phyloP scores from a whole-genome alignment of 371 early-diverging fungal species.

The Cokeromyces recurvatus region DNA sequence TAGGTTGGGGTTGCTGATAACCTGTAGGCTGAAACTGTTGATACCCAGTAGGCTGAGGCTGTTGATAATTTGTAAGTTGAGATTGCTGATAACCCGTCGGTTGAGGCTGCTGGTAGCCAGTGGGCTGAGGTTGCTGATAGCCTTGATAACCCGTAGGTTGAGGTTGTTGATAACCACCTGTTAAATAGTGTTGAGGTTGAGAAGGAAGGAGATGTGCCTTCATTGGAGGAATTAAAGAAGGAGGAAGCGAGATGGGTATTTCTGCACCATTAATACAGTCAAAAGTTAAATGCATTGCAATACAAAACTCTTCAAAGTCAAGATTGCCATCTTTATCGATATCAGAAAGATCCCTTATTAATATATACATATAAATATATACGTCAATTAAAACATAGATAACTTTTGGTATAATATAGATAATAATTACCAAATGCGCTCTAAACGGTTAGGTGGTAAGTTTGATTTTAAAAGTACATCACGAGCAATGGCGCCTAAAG shows the following conservation, averaged over 20 bases:
- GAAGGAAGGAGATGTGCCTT: conserved; percentile 26
- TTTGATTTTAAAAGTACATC: conserved; percentile 71
- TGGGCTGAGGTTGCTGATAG: conserved; percentile 36
- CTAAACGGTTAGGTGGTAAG: conserved; percentile 61
- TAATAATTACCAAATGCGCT: conserved; percentile 65
- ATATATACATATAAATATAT: background rate
- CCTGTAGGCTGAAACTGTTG: conserved; percentile 38
- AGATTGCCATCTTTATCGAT: conserved; percentile 86
- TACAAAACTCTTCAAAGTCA: conserved; percentile 85
- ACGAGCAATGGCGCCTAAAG: conserved; percentile 56
- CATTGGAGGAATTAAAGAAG: conserved; percentile 14
- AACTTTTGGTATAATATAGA: background rate
- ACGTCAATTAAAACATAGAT: background rate
- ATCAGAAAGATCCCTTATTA: conserved; percentile 84
- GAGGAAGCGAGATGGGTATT: conserved; percentile 43
- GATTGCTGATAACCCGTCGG: conserved; percentile 35
- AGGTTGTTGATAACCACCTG: conserved; percentile 26
- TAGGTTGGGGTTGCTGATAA: conserved; percentile 33
- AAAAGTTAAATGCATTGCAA: conserved; percentile 79
- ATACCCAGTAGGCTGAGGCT: conserved; percentile 30
- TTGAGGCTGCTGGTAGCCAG: conserved; percentile 36
- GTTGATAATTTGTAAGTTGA: conserved; percentile 39
- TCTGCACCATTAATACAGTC: conserved; percentile 58
- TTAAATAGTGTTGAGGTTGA: conserved; percentile 15
- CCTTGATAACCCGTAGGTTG: conserved; percentile 20